Percentiles rank a stretch among this genome's conserved stretches.
Conservation (phyloP, 371 early-diverging fungal genomes). For the Apophysomyces elegans region DNA sequence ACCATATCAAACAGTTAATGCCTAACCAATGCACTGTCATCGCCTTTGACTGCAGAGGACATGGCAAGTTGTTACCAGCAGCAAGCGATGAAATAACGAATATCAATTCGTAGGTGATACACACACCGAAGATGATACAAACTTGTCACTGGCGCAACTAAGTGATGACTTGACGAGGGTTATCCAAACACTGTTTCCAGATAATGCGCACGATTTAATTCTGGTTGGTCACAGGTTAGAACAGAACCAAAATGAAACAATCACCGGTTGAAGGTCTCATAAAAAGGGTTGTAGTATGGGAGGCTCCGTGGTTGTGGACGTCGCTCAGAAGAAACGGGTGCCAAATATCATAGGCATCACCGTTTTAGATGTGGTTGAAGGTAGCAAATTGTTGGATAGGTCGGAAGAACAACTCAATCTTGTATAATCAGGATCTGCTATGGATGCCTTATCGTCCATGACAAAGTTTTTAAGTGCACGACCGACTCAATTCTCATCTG, state of each 20-base stretch:
- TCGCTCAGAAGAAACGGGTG: constrained; percentile 57
- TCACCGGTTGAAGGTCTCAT: not conserved
- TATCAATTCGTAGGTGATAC: constrained; percentile 48
- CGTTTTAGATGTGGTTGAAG: constrained; percentile 93
- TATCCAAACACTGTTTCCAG: constrained; percentile 37
- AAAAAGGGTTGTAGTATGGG: constrained; percentile 73
- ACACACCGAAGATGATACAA: constrained; percentile 49
- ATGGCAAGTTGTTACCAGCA: constrained; percentile 58
- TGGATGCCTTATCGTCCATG: constrained; percentile 80
- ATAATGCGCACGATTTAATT: constrained; percentile 58
- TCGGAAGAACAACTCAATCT: constrained; percentile 16
- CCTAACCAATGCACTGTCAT: constrained; percentile 58
- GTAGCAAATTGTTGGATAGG: constrained; percentile 28
- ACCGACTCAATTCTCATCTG: constrained; percentile 62
- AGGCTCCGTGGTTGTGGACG: constrained; percentile 85
- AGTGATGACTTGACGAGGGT: constrained; percentile 63
- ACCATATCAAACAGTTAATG: constrained; percentile 46
- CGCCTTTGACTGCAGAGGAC: constrained; percentile 81
- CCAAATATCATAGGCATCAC: constrained; percentile 72
- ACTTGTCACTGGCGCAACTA: constrained; percentile 62
- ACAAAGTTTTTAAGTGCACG: constrained; percentile 58
- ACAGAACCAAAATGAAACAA: not conserved
- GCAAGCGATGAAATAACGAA: not conserved
- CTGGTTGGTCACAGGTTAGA: constrained; percentile 81
- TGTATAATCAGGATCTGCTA: constrained; percentile 61